A percentile compares a stretch with the other conserved stretches of the same genome.
phyloP scores from a whole-genome alignment of 163 green algal genomes.

The Smithsoniella earleae region DNA sequence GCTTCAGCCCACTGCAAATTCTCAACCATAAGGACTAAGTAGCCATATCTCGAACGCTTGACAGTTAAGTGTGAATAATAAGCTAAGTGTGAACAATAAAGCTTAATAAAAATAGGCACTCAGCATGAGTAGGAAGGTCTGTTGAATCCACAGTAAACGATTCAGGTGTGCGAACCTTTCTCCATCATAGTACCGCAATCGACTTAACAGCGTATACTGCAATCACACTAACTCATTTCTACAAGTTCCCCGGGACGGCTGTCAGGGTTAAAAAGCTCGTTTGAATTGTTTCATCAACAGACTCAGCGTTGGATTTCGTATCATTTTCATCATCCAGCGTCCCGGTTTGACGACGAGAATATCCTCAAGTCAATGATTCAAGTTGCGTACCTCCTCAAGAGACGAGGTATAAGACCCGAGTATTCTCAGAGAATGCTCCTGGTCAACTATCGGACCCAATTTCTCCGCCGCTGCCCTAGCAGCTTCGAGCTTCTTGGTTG shows the following conservation, averaged over 20 bases:
- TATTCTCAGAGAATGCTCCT: slow-evolving; percentile 46
- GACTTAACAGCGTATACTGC: too few relatives aligned
- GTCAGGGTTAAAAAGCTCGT: slow-evolving; percentile 32
- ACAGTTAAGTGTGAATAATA: too few relatives aligned
- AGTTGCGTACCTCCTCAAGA: slow-evolving; percentile 53
- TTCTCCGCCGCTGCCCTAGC: slow-evolving; percentile 41
- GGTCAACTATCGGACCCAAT: slow-evolving; percentile 51
- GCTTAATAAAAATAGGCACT: too few relatives aligned
- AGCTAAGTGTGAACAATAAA: too few relatives aligned
- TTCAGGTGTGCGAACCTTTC: too few relatives aligned
- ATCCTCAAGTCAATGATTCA: background rate
- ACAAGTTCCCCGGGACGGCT: background rate
- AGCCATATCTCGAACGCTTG: too few relatives aligned
- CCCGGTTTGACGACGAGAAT: too few relatives aligned
- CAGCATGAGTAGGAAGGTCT: slow-evolving; percentile 26
- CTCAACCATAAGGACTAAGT: too few relatives aligned
- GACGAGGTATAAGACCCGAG: slow-evolving; percentile 49
- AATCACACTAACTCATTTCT: too few relatives aligned
- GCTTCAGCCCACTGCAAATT: slow-evolving; percentile 60
- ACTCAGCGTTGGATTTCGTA: slow-evolving; percentile 30
- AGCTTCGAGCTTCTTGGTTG: slow-evolving; percentile 42
- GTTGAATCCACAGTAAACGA: background rate
- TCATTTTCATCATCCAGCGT: slow-evolving; percentile 27
- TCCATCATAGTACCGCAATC: too few relatives aligned
- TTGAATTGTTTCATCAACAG: slow-evolving; percentile 14